phyloP scores from a whole-genome alignment of 2,329 filamentous ascomycete genomes.

The Exophiala calicioides region DNA sequence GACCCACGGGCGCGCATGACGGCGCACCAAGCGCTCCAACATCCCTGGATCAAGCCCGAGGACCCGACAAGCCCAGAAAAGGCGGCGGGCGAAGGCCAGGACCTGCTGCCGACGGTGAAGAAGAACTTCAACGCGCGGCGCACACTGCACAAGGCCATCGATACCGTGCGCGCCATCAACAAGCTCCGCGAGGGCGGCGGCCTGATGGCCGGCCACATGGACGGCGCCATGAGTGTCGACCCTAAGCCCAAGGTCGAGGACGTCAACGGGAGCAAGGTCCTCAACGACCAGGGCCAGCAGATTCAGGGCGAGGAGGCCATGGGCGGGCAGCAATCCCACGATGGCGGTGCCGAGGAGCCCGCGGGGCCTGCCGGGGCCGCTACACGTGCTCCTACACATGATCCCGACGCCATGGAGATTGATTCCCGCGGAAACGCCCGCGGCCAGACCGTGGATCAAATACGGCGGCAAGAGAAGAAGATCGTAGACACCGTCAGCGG shows the following conservation, averaged over 20 bases:
- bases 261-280: conserved; percentile 46
- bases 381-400: no score
- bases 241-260: conserved; percentile 54
- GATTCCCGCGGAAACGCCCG: conserved; percentile 61
- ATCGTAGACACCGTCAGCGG: conserved; percentile 61
- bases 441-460: conserved; percentile 64
- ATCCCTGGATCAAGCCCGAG: conserved; percentile 64
- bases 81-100: conserved; percentile 44
- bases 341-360: no score
- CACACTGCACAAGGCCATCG: conserved; percentile 67
- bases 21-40: conserved; percentile 72
- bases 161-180: conserved; percentile 68
- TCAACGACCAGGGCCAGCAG: conserved; percentile 37
- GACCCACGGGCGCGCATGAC: conserved; percentile 87
- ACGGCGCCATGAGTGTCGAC: conserved; percentile 59
- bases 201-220: conserved; percentile 57
- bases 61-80: conserved; percentile 43
- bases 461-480: conserved; percentile 59
- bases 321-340: conserved; percentile 24
- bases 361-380: no score
- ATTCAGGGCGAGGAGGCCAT: conserved; percentile 30
- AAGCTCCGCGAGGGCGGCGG: conserved; percentile 64
- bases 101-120: conserved; percentile 66
- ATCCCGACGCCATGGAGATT: conserved; percentile 51
- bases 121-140: conserved; percentile 70